Base-by-base conservation (phyloP, 1,284 basidiomycete genomes). In the Stygiomarasmius scandens region DNA sequence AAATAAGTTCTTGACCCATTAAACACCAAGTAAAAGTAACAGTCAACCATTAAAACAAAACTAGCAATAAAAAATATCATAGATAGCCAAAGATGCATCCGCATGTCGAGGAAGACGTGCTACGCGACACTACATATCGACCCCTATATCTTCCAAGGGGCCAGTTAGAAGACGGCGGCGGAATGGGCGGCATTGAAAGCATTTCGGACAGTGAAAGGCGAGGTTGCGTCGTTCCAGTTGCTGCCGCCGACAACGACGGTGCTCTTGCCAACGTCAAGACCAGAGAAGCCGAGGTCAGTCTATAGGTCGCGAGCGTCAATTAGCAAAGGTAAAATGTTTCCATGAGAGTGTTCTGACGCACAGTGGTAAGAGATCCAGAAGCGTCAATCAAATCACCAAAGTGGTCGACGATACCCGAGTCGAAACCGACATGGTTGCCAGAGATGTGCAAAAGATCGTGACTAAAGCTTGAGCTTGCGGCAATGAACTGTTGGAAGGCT, bases 381-480 rank as follows among this genome's bases (percentile, higher is more conserved):
- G 46, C 34, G 12, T 54, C 44, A 54, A 63, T 34, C 47, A 66
- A 19, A 36, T 60, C 55, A 6, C 56, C 54, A 52, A 61, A 65
- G 56, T 64, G 58, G 52, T 55, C 56, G 44, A 50, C 63, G 29
- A 65, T 60, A 24, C 49, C 44, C 20, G 54, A 50, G 61, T 69
- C 66, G 16, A 55, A 64, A 43, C 70, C 60, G 24, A 68, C 69
- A 14, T 61, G 56, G 60, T 63, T 64, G 27, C 62, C 63, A 22
- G 64, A 67, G 51, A 57, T 60, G 48, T 65, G 69, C 9, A 62
- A 60, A 36, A 72, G 60, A 58, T 72, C 70, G 54, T 63, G 52
- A 61, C 59, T 63, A 64, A 71, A 72, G 24, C 59, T 54, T 32
- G 64, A 63, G 49, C 68, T 25, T 20, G 58, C 56, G 20, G 55